These are phyloP conservation scores for Stenocarpella maydis DNA, from an alignment of 2,329 filamentous ascomycete genomes.

Conservation along the genomic window DNA sequence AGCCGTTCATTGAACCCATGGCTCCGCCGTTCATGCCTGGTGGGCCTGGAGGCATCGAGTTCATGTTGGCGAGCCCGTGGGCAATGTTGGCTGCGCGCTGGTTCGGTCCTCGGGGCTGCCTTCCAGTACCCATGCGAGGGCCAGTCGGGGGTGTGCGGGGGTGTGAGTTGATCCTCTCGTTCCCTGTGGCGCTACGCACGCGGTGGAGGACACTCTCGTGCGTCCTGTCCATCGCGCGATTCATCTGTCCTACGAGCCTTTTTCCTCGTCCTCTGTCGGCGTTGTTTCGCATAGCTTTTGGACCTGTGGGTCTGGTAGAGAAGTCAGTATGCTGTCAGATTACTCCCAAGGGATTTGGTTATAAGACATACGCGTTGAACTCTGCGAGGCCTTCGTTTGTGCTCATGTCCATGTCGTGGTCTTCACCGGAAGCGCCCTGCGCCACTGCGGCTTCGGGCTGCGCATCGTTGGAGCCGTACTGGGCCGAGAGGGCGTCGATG, in stretches of 20 bases:
- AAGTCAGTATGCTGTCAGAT: conserved; percentile 49
- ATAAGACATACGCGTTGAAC: conserved; percentile 68
- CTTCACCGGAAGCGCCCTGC: conserved; percentile 44
- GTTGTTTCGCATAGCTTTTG: conserved; percentile 90
- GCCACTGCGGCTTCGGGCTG: conserved; percentile 45
- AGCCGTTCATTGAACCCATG: conserved; percentile 54
- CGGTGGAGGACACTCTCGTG: conserved; percentile 81
- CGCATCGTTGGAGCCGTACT: conserved; percentile 61
- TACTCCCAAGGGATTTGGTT: conserved; percentile 27
- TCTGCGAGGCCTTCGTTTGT: conserved; percentile 55
- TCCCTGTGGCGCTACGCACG: conserved; percentile 75
- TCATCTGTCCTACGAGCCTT: conserved; percentile 85
- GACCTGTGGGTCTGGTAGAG: conserved; percentile 80
- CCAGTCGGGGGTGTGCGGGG: conserved; percentile 75
- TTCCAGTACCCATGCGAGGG: conserved; percentile 63
- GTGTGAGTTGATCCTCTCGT: conserved; percentile 84
- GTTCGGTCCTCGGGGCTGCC: conserved; percentile 60
- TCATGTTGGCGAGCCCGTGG: conserved; percentile 57
- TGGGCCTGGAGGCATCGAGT: conserved; percentile 48
- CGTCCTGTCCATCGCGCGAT: conserved; percentile 81
- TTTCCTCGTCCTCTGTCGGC: conserved; percentile 72
- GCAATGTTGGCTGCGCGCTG: conserved; percentile 59
- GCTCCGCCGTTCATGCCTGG: conserved; percentile 47
- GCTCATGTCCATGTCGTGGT: conserved; percentile 78
- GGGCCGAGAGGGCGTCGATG: conserved; percentile 72